These are phyloP conservation scores for Globisporangium canariense DNA, from an alignment of 352 stramenopile species.

Conservation along the genomic window DNA sequence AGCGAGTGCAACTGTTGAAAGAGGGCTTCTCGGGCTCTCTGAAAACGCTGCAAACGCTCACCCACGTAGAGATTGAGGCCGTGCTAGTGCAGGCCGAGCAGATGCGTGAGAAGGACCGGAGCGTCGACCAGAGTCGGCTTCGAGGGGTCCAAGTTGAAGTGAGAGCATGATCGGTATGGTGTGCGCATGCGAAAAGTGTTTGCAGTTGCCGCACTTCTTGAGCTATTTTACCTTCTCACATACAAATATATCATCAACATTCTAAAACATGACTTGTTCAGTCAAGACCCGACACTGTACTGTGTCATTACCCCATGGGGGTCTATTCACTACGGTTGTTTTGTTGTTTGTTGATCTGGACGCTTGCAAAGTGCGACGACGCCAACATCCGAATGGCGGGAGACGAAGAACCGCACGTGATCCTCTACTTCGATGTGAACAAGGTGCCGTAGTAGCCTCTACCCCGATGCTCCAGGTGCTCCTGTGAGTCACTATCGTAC, in stretches of 20 bases:
- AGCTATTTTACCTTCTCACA: too few relatives aligned
- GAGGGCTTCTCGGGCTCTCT: constrained; percentile 41
- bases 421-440: constrained; percentile 84
- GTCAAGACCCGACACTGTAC: too few relatives aligned
- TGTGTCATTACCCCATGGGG: neutral
- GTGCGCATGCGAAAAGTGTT: too few relatives aligned
- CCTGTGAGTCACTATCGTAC: too few relatives aligned
- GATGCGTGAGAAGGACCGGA: constrained; percentile 51
- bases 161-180: too few relatives aligned
- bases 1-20: constrained; percentile 32
- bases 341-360: neutral
- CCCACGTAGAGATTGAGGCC: constrained; percentile 24
- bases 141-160: too few relatives aligned
- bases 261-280: too few relatives aligned
- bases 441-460: constrained; percentile 37
- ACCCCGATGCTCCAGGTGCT: too few relatives aligned
- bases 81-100: constrained; percentile 36
- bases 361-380: neutral
- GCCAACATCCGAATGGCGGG: neutral
- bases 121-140: constrained; percentile 23
- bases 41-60: constrained; percentile 41
- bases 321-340: neutral
- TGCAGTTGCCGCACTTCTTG: too few relatives aligned
- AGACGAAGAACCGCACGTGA: constrained; percentile 32
- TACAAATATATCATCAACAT: too few relatives aligned